Evolutionary conservation across 495 filamentous ascomycete genomes (phyloP).

Genomic region (Aspergillus sclerotioniger): DNA sequence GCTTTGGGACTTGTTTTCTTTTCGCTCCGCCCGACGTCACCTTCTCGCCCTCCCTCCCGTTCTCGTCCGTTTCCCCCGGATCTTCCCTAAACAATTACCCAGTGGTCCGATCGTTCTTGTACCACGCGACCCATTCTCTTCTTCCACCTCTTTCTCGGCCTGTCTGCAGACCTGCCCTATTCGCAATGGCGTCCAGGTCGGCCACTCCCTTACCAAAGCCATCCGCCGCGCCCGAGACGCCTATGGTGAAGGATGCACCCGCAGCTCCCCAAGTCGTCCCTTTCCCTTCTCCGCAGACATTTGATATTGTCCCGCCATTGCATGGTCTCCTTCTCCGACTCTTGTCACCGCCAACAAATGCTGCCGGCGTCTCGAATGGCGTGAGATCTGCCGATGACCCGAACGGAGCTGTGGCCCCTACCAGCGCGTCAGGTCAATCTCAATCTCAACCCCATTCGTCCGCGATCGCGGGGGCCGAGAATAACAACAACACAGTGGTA

Average conservation of each 20-base stretch:
- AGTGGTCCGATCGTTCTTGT: constrained; percentile 19
- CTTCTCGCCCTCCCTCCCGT: constrained; percentile 9
- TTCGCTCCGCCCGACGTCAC: constrained; percentile 29
- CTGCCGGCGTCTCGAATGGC: constrained; percentile 13
- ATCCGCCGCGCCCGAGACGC: constrained; percentile 42
- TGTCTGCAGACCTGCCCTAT: background rate
- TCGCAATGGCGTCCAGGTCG: constrained; percentile 38
- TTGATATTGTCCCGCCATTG: constrained; percentile 84
- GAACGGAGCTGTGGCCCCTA: constrained; percentile 22
- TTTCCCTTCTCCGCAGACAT: constrained; percentile 57
- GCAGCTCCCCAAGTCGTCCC: constrained; percentile 49
- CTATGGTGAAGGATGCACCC: constrained; percentile 32
- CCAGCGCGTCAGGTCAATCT: constrained; percentile 23
- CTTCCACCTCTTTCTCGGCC: constrained; percentile 7
- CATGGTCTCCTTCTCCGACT: constrained; percentile 74
- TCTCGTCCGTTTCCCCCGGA: constrained; percentile 27
- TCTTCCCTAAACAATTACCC: constrained; percentile 39
- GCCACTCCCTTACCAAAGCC: constrained; percentile 40
- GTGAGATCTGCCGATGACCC: constrained; percentile 24
- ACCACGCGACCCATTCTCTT: constrained; percentile 9
- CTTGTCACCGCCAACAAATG: constrained; percentile 38
- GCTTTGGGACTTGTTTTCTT: constrained; percentile 30
- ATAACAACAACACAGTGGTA: constrained; percentile 17
- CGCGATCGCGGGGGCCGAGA: constrained; percentile 16
- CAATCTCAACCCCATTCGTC: constrained; percentile 27